Conservation (phyloP, 108 stramenopile species). For the Cylindrotheca fusiformis region DNA sequence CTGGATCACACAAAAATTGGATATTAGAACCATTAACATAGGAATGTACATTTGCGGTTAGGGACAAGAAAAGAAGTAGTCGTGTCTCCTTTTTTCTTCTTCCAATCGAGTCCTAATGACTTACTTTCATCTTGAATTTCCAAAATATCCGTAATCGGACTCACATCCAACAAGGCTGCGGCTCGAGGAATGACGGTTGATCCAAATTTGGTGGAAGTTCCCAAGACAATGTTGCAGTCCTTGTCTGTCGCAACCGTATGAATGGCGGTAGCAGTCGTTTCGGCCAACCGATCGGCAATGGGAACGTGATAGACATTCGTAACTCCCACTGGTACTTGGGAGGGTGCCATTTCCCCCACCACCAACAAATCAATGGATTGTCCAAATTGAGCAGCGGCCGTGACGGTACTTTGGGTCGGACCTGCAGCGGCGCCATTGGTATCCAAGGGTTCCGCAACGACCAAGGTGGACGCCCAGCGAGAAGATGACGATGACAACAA, state of each 20-base stretch:
- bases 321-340: slow-evolving; percentile 60
- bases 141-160: slow-evolving; percentile 93
- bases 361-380: slow-evolving; percentile 56
- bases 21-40: too few relatives aligned
- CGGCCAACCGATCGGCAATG: slow-evolving; percentile 40
- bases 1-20: slow-evolving; percentile 17
- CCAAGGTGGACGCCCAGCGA: slow-evolving; percentile 64
- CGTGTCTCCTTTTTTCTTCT: neutral
- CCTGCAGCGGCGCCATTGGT: slow-evolving; percentile 47
- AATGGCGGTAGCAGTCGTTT: slow-evolving; percentile 68
- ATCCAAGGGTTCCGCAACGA: slow-evolving; percentile 64
- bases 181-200: slow-evolving; percentile 93
- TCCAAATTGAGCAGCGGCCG: slow-evolving; percentile 63
- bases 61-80: too few relatives aligned
- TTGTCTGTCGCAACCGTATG: slow-evolving; percentile 34
- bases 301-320: slow-evolving; percentile 52
- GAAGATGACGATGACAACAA: neutral
- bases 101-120: slow-evolving; percentile 6
- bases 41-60: too few relatives aligned
- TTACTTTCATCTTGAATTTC: slow-evolving; percentile 80
- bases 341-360: slow-evolving; percentile 37
- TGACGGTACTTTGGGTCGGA: slow-evolving; percentile 63
- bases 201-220: slow-evolving; percentile 84
- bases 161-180: slow-evolving; percentile 88
- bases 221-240: slow-evolving; percentile 69